Percentiles rank a stretch among this genome's conserved stretches.
Evolutionary conservation across 176 grass and related monocot genomes (phyloP).

Genomic region (Juncus inflexus): DNA sequence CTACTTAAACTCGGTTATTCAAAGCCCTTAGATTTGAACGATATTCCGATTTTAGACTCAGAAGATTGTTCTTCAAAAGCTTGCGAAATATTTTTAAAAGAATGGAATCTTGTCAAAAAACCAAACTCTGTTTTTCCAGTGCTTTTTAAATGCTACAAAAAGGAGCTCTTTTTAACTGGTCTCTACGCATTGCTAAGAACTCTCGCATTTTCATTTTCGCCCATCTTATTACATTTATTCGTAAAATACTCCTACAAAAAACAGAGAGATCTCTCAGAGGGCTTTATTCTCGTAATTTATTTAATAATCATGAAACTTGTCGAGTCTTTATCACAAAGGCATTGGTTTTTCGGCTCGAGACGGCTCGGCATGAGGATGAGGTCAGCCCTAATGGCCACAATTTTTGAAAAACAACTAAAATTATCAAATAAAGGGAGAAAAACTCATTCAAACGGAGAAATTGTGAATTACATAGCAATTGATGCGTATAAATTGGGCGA

Average conservation of each 20-base stretch:
- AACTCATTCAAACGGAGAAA: conserved; percentile 63
- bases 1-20: conserved; percentile 54
- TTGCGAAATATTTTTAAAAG: conserved; percentile 34
- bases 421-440: conserved; percentile 46
- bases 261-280: conserved; percentile 22
- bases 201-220: conserved; percentile 46
- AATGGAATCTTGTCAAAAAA: conserved; percentile 39
- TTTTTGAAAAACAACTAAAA: conserved; percentile 69
- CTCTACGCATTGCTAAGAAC: conserved; percentile 65
- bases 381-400: conserved; percentile 68
- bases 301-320: conserved; percentile 55
- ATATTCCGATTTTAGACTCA: conserved; percentile 57
- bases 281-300: conserved; percentile 26
- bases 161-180: conserved; percentile 53
- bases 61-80: conserved; percentile 60
- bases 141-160: conserved; percentile 51
- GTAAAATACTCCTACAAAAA: conserved; percentile 44
- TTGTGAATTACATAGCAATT: conserved; percentile 71
- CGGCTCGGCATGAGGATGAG: conserved; percentile 89
- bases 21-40: conserved; percentile 46
- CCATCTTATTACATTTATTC: conserved; percentile 48
- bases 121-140: conserved; percentile 48
- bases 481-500: conserved; percentile 77
- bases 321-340: conserved; percentile 72
- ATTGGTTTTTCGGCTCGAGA: conserved; percentile 78